Evolutionary conservation across 2,329 filamentous ascomycete species (phyloP), one percentile per base, ranked within the genome.

Genomic region (Parastagonospora nodorum): DNA sequence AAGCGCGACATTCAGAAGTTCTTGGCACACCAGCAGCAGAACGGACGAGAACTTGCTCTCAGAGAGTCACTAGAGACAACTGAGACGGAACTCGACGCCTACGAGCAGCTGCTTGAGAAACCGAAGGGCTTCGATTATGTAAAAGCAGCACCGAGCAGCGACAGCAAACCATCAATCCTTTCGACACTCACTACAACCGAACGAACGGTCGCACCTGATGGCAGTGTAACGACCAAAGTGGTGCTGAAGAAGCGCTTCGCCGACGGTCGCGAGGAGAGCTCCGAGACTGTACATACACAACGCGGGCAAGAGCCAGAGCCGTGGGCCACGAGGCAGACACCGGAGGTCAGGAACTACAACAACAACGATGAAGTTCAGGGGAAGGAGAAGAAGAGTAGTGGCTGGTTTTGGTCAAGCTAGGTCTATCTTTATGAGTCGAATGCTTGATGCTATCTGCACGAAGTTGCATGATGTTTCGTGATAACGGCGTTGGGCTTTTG

Each of bases 241-340:
- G 73, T 84, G 8, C 71, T 84, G 12, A 86, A 82, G 55, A 82
- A 81, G 61, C 77, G 81, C 2, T 87, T 85, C 60, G 74, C 80
- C 1, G 83, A 87, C 71, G 84, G 84, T 0, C 75, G 78, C 3
- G 84, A 86, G 61, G 83, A 86, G 64, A 82, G 71, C 30, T 78
- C 80, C 8, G 82, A 85, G 58, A 82, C 80, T 7, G 71, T 80
- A 3, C 80, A 84, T 31, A 79, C 75, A 0, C 61, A 69, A 35
- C 63, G 60, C 8, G 66, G 64, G 11, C 63, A 72, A 12, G 59
- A 64, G 44, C 24, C 14, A 29, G 7, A 46, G 9, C 37, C 37
- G n/a, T 32, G 29, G 29, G 29, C 32, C 15, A 29, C 11, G 19
- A 31, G 15, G 5, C 19, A 27, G 37, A 11, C 8, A 10, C 14